These are phyloP conservation scores for Kondoa subrosea DNA, from an alignment of 768 basidiomycete genomes.

Conservation along the genomic window DNA sequence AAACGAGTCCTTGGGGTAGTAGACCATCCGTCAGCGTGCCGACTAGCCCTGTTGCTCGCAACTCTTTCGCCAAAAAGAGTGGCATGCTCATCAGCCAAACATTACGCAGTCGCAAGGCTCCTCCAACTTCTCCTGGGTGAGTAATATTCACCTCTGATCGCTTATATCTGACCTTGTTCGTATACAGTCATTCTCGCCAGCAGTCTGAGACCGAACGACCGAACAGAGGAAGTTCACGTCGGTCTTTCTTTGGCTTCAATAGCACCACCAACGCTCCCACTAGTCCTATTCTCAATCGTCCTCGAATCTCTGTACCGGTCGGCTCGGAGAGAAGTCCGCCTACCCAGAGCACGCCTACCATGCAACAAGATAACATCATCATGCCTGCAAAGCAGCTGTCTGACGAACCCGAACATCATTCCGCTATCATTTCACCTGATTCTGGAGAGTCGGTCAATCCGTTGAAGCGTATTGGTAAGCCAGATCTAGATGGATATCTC, in stretches of 20 bases:
- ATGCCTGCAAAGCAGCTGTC: constrained; percentile 13
- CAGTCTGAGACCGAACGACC: background rate
- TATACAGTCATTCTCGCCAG: background rate
- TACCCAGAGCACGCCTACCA: background rate
- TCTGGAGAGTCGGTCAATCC: constrained; percentile 41
- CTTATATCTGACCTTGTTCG: background rate
- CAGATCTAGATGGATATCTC: constrained; percentile 87
- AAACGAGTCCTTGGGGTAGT: too few relatives aligned
- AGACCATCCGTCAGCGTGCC: background rate
- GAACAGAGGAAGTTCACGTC: background rate
- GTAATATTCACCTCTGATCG: background rate
- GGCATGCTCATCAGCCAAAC: background rate
- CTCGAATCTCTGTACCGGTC: constrained; percentile 4
- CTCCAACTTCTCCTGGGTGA: constrained; percentile 11
- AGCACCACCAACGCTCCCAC: background rate
- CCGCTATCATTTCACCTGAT: too few relatives aligned
- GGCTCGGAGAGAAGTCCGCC: background rate
- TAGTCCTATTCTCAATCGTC: background rate
- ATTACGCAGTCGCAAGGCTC: constrained; percentile 11
- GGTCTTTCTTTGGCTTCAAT: constrained; percentile 3
- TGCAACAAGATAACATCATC: background rate
- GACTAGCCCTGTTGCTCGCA: background rate
- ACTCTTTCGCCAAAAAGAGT: background rate
- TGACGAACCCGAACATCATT: too few relatives aligned
- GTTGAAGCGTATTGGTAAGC: constrained; percentile 71